A percentile compares a stretch with the other conserved stretches of the same genome.
Evolutionary conservation across 1,139 yeast species (phyloP).

Genomic region (Yamadazyma triangularis): DNA sequence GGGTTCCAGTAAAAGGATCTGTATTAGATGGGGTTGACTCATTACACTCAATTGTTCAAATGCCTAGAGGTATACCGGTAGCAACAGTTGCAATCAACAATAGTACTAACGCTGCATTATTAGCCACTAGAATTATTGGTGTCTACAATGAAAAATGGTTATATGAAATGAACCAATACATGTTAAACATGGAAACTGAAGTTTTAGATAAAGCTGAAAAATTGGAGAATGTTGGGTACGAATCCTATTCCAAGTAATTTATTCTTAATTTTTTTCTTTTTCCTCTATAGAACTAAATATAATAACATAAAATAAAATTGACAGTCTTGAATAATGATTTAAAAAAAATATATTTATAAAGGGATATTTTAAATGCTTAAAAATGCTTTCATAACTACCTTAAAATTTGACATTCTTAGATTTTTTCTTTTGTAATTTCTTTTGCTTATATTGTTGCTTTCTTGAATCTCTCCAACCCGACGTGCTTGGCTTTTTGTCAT

Average conservation of each 20-base stretch:
- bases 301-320: neutral
- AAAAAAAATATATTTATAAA: too few species aligned
- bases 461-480: conserved; percentile 84
- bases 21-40: conserved; percentile 95
- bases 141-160: conserved; percentile 62
- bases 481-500: conserved; percentile 50
- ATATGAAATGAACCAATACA: conserved; percentile 67
- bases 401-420: conserved; percentile 39
- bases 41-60: conserved; percentile 92
- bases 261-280: too few species aligned
- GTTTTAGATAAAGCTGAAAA: conserved; percentile 79
- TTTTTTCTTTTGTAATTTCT: conserved; percentile 47
- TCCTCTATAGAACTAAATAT: neutral
- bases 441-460: conserved; percentile 58
- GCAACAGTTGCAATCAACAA: conserved; percentile 98
- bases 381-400: too few species aligned
- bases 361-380: too few species aligned
- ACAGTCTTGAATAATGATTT: too few species aligned
- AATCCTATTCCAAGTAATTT: conserved; percentile 41
- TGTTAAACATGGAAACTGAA: conserved; percentile 76
- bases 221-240: conserved; percentile 74
- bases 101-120: conserved; percentile 90
- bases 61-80: conserved; percentile 99
- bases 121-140: conserved; percentile 87
- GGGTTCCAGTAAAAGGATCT: conserved; percentile 97